Conservation (phyloP, 2,329 filamentous ascomycete genomes). For the Byssothecium circinans region DNA sequence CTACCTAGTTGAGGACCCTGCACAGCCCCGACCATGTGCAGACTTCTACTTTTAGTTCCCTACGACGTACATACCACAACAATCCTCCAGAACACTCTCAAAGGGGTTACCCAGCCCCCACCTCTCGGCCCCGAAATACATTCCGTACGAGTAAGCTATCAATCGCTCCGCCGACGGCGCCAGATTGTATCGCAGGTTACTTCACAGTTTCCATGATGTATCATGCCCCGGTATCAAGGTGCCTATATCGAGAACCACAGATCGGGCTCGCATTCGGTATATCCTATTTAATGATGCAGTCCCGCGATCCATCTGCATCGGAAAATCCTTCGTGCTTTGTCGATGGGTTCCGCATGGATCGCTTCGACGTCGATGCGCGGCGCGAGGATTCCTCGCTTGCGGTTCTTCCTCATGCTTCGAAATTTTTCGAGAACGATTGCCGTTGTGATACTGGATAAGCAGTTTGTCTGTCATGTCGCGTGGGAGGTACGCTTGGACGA, state of each 20-base stretch:
- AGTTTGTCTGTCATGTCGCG: not conserved
- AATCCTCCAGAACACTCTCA: not conserved
- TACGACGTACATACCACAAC: not conserved
- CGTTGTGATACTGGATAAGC: not conserved
- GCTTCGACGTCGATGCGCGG: not conserved
- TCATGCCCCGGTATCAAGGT: no score
- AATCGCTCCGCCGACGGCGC: not conserved
- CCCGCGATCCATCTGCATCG: not conserved
- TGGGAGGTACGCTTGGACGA: not conserved
- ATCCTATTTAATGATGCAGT: not conserved
- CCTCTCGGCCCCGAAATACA: not conserved
- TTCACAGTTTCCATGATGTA: not conserved
- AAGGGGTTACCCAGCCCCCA: not conserved
- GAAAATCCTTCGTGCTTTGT: not conserved
- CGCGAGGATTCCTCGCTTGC: not conserved
- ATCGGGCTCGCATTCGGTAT: not conserved
- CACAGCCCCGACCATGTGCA: slow-evolving; percentile 2
- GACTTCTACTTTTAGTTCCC: slow-evolving; percentile 2
- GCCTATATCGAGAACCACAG: not conserved
- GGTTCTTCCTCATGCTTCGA: not conserved
- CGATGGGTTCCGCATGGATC: not conserved
- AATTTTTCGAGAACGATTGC: not conserved
- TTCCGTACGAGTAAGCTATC: not conserved
- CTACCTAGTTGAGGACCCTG: not conserved
- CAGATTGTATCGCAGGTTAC: not conserved